phyloP scores from a whole-genome alignment of 495 filamentous ascomycete genomes.

The Penicillium bialowiezense region DNA sequence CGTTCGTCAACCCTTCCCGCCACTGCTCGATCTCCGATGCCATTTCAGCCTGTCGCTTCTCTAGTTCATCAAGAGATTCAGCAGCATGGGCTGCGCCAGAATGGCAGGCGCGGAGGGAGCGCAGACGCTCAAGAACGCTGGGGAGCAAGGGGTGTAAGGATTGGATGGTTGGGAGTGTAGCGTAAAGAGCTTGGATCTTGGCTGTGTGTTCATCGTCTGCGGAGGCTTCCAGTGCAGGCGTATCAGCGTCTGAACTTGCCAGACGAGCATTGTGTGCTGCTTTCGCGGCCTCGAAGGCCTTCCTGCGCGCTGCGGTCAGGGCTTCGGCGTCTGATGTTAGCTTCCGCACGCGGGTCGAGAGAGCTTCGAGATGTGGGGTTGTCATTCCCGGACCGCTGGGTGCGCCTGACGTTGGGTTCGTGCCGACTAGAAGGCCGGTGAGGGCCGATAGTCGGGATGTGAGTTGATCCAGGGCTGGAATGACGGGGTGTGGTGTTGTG shows the following conservation, averaged over 20 bases:
- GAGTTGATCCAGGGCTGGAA: slow-evolving; percentile 70
- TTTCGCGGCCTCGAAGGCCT: slow-evolving; percentile 68
- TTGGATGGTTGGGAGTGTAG: slow-evolving; percentile 85
- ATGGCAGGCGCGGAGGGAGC: slow-evolving; percentile 81
- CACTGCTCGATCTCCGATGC: slow-evolving; percentile 78
- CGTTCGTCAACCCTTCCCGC: slow-evolving; percentile 74
- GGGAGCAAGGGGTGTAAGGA: slow-evolving; percentile 81
- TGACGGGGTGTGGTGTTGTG: slow-evolving; percentile 70
- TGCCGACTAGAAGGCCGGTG: slow-evolving; percentile 42
- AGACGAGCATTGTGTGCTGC: slow-evolving; percentile 57
- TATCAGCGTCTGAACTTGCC: slow-evolving; percentile 31
- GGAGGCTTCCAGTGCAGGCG: slow-evolving; percentile 26
- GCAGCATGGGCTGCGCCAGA: slow-evolving; percentile 82
- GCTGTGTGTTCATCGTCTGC: slow-evolving; percentile 63
- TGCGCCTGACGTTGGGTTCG: slow-evolving; percentile 30
- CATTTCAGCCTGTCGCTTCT: slow-evolving; percentile 80
- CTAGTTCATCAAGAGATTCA: slow-evolving; percentile 71
- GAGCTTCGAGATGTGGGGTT: slow-evolving; percentile 61
- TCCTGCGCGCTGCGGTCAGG: slow-evolving; percentile 67
- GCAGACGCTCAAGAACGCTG: slow-evolving; percentile 76
- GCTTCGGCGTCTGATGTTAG: slow-evolving; percentile 77
- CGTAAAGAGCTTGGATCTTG: slow-evolving; percentile 91
- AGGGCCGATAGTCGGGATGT: slow-evolving; percentile 43
- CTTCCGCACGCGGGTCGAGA: slow-evolving; percentile 68
- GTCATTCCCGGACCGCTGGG: slow-evolving; percentile 25